Base-by-base conservation (phyloP, 2,329 filamentous ascomycete species). In the Paraphaeosphaeria minitans region DNA sequence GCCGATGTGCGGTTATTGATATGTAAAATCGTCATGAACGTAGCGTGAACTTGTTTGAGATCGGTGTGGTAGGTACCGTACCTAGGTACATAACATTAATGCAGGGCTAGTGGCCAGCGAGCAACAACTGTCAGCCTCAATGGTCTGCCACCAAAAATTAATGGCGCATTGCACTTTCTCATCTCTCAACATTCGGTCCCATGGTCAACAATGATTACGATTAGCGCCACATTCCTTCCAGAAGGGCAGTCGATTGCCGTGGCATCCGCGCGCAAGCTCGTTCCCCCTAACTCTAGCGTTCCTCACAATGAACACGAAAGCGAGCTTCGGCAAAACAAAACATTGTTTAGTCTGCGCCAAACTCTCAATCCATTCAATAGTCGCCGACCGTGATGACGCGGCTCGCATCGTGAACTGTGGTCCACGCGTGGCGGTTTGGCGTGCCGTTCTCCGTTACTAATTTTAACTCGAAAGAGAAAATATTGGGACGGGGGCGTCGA, bases 291-390 rank as follows among this genome's bases (percentile, higher is more conserved):
- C 41, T 43, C 4, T 43, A 43, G 41, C 41, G 41, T 43, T 22
- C 41, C 41, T 13, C 19, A 21, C 12, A 66, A 24, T 64, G 62
- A 77, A 78, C 81, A 50, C n/a, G 47, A 50, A 39, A 37, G 29
- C 19, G n/a, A 37, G 10, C 21, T 27, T 24, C 31, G 19, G 22
- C 21, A 24, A 24, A n/a, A 8, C 16, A 14, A 4, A 4, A n/a
- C 16, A 14, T 21, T 22, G 14, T n/a, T 41, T 22, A 31, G 35
- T 51, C 21, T 13, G 27, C 19, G 33, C 33, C 48, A 24, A 39
- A 9, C 14, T 39, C 3, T 13, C 24, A 31, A 43, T 31, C 5
- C 10, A 43, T 31, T 2, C 10, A 19, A 22, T 21, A 22, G 35
- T 29, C 22, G 37, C 16, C 50, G 37, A 12, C 31, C 9, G 14